Base-by-base conservation (phyloP, 2,329 filamentous ascomycete genomes). In the Colletotrichum cereale region DNA sequence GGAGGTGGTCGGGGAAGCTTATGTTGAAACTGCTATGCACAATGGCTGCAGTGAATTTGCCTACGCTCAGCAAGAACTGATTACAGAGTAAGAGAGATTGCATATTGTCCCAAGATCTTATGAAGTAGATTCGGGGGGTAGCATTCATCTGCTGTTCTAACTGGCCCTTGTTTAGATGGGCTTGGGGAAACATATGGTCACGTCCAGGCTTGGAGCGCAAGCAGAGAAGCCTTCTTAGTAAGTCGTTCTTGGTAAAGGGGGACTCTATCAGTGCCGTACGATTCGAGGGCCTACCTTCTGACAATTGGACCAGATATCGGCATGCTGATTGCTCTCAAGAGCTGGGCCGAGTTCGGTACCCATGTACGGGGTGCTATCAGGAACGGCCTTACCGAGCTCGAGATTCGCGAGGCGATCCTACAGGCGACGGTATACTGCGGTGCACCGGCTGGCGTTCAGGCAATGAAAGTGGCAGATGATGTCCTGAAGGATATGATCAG, bases 161-260 rank as follows among this genome's bases (percentile, higher is more conserved):
- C 26, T n/a, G 24, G 12, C 11, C 7, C 26, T 55, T 38, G 5
- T 26, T 14, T 7, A 74, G 69, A 56, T 75, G 74, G 62, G 87
- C 87, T 80, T 92, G 89, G 90, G 89, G 89, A 21, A 85, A 84
- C 67, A 84, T 88, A 26, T 92, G 90, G 90, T 86, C 86, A 2
- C 85, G 90, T 2, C 89, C 89, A 0, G 90, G 90, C 0, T 84
- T 92, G 7, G 85, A 86, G 21, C 84, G 87, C 64, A 89, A 91
- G 77, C 86, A 88, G 66, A 85, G 90, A 56, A 88, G 84, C 66
- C 82, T 91, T 64, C 79, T 91, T 57, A 91, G 72, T 75, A 60
- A 36, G 68, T 67, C 3, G 2, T 16, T 42, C 8, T 10, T 2
- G 16, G n/a, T 24, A 12, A 5, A n/a, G 1, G 4, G 7, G 7